These are phyloP conservation scores for Allomyces arbusculus DNA, from an alignment of 192 early-diverging fungal species.

Conservation along the genomic window DNA sequence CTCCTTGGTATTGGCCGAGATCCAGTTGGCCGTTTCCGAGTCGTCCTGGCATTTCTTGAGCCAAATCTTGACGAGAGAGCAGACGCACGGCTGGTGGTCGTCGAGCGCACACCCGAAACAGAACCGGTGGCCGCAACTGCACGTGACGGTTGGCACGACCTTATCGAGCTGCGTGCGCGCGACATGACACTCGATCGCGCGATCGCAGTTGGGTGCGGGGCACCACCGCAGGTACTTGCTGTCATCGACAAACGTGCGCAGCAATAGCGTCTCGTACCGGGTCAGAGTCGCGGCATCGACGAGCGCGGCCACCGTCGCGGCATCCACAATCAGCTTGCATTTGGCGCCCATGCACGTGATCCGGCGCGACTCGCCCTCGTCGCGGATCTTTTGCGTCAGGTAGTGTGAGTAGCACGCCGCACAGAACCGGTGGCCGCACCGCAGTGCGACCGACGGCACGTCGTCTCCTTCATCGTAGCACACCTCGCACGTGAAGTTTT, in stretches of 20 bases:
- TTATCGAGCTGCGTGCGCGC: conserved; percentile 36
- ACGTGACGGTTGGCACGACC: conserved; percentile 72
- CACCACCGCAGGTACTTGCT: conserved; percentile 70
- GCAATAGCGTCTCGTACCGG: conserved; percentile 42
- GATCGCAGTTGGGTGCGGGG: conserved; percentile 86
- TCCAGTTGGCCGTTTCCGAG: conserved; percentile 96
- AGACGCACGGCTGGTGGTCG: conserved; percentile 77
- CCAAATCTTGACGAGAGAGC: conserved; percentile 65
- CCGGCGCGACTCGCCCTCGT: conserved; percentile 69
- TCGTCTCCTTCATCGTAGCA: conserved; percentile 45
- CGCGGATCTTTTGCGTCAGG: conserved; percentile 59
- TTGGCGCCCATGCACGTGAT: conserved; percentile 63
- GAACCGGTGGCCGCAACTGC: conserved; percentile 55
- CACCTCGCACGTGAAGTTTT: conserved; percentile 63
- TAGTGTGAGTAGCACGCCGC: conserved; percentile 68
- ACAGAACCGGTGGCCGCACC: conserved; percentile 81
- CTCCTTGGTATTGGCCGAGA: conserved; percentile 83
- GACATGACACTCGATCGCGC: conserved; percentile 77
- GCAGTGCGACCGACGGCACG: conserved; percentile 32
- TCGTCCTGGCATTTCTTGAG: conserved; percentile 92
- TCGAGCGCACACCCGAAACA: conserved; percentile 81
- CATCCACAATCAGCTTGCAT: conserved; percentile 68
- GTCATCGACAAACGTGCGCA: conserved; percentile 86
- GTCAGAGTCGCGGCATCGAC: conserved; percentile 29
- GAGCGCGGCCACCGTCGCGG: conserved; percentile 49